phyloP scores from a whole-genome alignment of 345 rosid genomes.

The Abelmoschus esculentus region DNA sequence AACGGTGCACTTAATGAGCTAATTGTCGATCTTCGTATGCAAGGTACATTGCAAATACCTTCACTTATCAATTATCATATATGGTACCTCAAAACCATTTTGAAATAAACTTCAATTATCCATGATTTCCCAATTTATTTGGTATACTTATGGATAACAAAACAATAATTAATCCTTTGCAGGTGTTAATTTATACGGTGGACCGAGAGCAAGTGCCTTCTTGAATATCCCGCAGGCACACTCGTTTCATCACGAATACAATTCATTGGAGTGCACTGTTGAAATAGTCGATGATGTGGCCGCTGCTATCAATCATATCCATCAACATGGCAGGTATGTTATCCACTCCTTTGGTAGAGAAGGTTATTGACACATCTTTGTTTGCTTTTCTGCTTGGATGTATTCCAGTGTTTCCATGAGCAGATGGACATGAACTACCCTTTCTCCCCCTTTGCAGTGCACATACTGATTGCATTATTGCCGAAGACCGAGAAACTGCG shows the following conservation, averaged over 20 bases:
- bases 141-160: not conserved
- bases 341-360: not conserved
- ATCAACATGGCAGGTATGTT: slow-evolving; percentile 77
- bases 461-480: slow-evolving; percentile 83
- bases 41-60: slow-evolving; percentile 39
- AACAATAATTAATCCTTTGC: slow-evolving; percentile 5
- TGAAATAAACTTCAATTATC: not conserved
- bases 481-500: slow-evolving; percentile 68
- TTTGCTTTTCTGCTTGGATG: not conserved
- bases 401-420: not conserved
- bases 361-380: not conserved
- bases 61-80: not conserved
- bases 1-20: slow-evolving; percentile 51
- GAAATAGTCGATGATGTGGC: slow-evolving; percentile 85
- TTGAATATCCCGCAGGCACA: slow-evolving; percentile 53
- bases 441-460: slow-evolving; percentile 40
- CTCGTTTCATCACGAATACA: slow-evolving; percentile 81
- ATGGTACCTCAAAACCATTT: not conserved
- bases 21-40: slow-evolving; percentile 42
- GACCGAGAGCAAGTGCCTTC: slow-evolving; percentile 57
- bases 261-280: slow-evolving; percentile 71
- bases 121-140: not conserved
- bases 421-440: not conserved
- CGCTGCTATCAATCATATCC: slow-evolving; percentile 82
- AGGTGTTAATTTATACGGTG: slow-evolving; percentile 81